Percentiles rank a stretch among this genome's conserved stretches.
Evolutionary conservation across 2,329 filamentous ascomycete species (phyloP).

Genomic region (Fusarium tuaranense): DNA sequence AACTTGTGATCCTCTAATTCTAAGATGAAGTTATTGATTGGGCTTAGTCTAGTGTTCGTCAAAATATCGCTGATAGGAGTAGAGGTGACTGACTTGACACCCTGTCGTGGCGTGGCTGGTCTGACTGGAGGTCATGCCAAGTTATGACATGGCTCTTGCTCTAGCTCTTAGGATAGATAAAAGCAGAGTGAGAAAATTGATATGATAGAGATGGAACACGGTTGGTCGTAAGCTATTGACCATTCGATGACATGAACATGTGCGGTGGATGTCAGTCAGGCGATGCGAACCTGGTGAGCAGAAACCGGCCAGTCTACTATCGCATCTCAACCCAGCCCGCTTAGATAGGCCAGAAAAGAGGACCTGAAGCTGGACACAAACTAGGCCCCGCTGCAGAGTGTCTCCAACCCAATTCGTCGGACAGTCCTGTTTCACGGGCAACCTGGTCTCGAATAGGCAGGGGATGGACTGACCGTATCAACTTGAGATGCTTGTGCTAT

Average conservation of each 20-base stretch:
- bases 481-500: background rate
- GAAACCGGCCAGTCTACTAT: background rate
- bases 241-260: background rate
- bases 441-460: background rate
- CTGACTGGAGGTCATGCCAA: background rate
- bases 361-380: background rate
- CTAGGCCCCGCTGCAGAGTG: background rate
- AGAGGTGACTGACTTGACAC: background rate
- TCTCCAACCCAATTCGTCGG: background rate
- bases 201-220: background rate
- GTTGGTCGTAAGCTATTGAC: background rate
- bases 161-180: background rate
- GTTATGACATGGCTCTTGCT: background rate
- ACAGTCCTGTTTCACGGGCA: background rate
- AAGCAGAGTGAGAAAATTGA: accelerated
- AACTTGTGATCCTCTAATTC: too few species aligned
- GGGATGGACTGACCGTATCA: background rate
- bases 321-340: background rate
- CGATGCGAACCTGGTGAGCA: too few species aligned
- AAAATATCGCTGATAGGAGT: background rate
- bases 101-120: background rate
- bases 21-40: too few species aligned
- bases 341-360: background rate
- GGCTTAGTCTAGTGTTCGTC: too few species aligned
- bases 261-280: background rate